These are phyloP conservation scores for Serendipita sp. DNA, from an alignment of 768 basidiomycete species.

Conservation along the genomic window DNA sequence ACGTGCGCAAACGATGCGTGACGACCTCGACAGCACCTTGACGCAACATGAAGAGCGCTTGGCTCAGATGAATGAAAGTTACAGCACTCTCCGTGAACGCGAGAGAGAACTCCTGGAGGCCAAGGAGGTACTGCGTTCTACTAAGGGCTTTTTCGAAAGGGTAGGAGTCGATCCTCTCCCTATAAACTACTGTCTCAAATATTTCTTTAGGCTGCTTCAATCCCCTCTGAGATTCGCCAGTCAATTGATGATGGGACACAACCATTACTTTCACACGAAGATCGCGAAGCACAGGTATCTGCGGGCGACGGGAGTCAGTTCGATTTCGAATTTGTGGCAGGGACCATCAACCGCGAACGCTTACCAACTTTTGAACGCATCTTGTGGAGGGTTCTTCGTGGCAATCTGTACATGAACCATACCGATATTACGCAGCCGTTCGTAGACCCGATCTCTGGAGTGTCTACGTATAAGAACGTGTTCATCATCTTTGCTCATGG, in stretches of 20 bases:
- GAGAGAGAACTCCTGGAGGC: conserved; percentile 83
- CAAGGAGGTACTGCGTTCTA: conserved; percentile 84
- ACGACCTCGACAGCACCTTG: conserved; percentile 80
- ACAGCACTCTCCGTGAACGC: conserved; percentile 73
- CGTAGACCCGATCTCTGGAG: conserved; percentile 66
- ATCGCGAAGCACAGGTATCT: conserved; percentile 51
- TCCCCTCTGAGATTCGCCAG: conserved; percentile 61
- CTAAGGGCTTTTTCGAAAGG: conserved; percentile 88
- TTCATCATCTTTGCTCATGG: conserved; percentile 99
- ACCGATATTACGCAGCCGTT: conserved; percentile 90
- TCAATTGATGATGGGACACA: conserved; percentile 88
- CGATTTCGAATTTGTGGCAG: conserved; percentile 95
- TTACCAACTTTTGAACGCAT: conserved; percentile 92
- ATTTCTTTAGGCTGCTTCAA: conserved; percentile 48
- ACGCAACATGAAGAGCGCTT: conserved; percentile 74
- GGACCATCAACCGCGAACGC: conserved; percentile 85
- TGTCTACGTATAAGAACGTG: conserved; percentile 88
- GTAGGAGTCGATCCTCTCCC: conserved; percentile 22
- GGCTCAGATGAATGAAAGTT: conserved; percentile 81
- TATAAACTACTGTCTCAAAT: not conserved
- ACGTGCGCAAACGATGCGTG: conserved; percentile 80
- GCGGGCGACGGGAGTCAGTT: conserved; percentile 38
- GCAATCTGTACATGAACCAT: conserved; percentile 98
- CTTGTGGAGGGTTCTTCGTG: conserved; percentile 92
- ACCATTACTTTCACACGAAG: conserved; percentile 82